Base-by-base conservation (phyloP, 2,329 filamentous ascomycete genomes). In the Dothideomycetes sp. region DNA sequence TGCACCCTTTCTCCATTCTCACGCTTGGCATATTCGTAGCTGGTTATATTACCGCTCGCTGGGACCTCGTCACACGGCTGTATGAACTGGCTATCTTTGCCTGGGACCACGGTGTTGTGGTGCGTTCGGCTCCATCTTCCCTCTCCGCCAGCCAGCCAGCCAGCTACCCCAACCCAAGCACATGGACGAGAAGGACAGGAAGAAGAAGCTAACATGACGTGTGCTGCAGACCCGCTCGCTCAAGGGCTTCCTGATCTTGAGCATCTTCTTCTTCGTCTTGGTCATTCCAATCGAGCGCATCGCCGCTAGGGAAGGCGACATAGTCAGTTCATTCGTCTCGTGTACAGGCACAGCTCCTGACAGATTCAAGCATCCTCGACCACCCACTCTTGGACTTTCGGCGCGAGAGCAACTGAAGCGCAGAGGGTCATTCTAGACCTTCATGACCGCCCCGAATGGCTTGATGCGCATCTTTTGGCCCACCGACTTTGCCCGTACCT, bases 391-490 rank as follows among this genome's bases (percentile, higher is more conserved):
- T 53, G 86, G 86, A 47, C 84, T 96, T 54, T 98, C 91, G 51
- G 91, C 93, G 47, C 79, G 89, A 57, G 93, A 98, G 70, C 89
- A 98, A 68, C 70, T 98, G 53, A 81, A 87, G 64, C 82, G 91
- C 55, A 78, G 91, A 63, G 91, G 91, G 52, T 98, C 91, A 45
- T 96, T 98, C 64, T 96, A 76, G 57, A 54, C 36, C 44, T 41
- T 46, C 61, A 80, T 80, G 76, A 69, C 76, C 62, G 67, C 69
- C 64, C 68, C 91, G 84, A 52, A 60, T 60, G 88, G 84, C 57
- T 72, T 96, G 70, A 86, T 96, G 80, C 86, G 91, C 70, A 80
- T 98, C 68, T 96, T 98, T 69, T 98, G 91, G 91, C 93, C 91
- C 55, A 83, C 83, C 56, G 88, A 94, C 67, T 77, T 89, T 57